A percentile compares a stretch with the other conserved stretches of the same genome.
Conservation (phyloP, 768 basidiomycete genomes). For the Phylloporus rhodoxanthus region DNA sequence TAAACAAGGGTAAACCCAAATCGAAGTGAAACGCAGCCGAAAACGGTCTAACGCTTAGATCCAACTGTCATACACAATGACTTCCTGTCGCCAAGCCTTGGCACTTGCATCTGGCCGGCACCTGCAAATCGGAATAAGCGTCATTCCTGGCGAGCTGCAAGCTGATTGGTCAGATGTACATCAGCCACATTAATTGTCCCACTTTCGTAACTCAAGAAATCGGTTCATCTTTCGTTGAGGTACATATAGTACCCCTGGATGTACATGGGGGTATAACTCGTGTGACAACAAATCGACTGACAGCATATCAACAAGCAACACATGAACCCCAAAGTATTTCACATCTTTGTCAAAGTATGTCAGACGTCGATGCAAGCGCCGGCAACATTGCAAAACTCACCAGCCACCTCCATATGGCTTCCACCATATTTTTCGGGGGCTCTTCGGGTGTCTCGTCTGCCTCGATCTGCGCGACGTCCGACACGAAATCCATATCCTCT, state of each 20-base stretch:
- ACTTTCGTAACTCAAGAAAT: conserved; percentile 14
- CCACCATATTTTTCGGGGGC: conserved; percentile 59
- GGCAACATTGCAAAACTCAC: conserved; percentile 38
- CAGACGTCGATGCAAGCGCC: not conserved
- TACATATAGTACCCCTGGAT: not conserved
- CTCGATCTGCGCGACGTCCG: conserved; percentile 63
- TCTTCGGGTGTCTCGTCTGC: conserved; percentile 66
- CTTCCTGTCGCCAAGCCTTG: no score
- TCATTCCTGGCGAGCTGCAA: no score
- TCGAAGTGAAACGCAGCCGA: no score
- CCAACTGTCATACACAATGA: no score
- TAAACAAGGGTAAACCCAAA: no score
- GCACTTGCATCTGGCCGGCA: no score
- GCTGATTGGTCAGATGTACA: no score
- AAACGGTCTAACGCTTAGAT: no score
- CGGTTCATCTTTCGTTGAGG: not conserved
- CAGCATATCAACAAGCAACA: not conserved
- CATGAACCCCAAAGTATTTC: not conserved
- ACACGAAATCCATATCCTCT: conserved; percentile 80
- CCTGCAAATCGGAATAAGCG: no score
- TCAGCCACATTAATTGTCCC: conserved; percentile 18
- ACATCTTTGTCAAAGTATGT: conserved; percentile 17
- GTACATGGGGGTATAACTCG: not conserved
- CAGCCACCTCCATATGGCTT: conserved; percentile 76
- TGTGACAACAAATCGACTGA: not conserved